phyloP scores from a whole-genome alignment of 768 basidiomycete genomes.

The Leccinum longicurvipes region DNA sequence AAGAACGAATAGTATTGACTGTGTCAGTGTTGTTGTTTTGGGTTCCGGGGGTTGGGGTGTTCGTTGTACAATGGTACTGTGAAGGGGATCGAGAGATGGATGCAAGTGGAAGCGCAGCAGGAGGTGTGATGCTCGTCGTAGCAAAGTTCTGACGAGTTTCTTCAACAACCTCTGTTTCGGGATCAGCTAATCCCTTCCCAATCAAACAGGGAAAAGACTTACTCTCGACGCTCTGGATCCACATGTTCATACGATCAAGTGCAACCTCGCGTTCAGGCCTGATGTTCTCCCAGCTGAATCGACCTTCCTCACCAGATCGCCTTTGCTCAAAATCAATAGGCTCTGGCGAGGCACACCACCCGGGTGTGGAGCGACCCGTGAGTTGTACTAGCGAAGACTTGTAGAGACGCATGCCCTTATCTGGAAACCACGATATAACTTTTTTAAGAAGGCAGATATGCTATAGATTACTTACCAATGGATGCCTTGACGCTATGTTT shows the following conservation, averaged over 20 bases:
- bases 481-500: slow-evolving; percentile 73
- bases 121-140: slow-evolving; percentile 42
- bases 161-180: slow-evolving; percentile 68
- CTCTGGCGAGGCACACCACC: slow-evolving; percentile 30
- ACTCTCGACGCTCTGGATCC: slow-evolving; percentile 86
- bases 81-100: slow-evolving; percentile 53
- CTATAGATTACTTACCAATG: slow-evolving; percentile 49
- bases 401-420: slow-evolving; percentile 65
- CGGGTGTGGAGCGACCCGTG: slow-evolving; percentile 27
- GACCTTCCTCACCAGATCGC: slow-evolving; percentile 30
- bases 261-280: slow-evolving; percentile 31
- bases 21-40: slow-evolving; percentile 6
- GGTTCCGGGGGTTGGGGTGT: slow-evolving; percentile 26
- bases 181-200: background rate
- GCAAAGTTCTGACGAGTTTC: slow-evolving; percentile 77
- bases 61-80: slow-evolving; percentile 31
- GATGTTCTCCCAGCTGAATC: slow-evolving; percentile 35
- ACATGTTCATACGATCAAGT: slow-evolving; percentile 69
- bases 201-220: slow-evolving; percentile 29
- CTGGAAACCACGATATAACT: slow-evolving; percentile 34
- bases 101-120: slow-evolving; percentile 62
- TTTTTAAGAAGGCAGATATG: background rate
- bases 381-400: slow-evolving; percentile 57
- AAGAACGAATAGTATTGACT: slow-evolving; percentile 19
- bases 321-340: slow-evolving; percentile 32